These are phyloP conservation scores for Euphorbia peplus DNA, from an alignment of 345 rosid genomes.

Conservation along the genomic window DNA sequence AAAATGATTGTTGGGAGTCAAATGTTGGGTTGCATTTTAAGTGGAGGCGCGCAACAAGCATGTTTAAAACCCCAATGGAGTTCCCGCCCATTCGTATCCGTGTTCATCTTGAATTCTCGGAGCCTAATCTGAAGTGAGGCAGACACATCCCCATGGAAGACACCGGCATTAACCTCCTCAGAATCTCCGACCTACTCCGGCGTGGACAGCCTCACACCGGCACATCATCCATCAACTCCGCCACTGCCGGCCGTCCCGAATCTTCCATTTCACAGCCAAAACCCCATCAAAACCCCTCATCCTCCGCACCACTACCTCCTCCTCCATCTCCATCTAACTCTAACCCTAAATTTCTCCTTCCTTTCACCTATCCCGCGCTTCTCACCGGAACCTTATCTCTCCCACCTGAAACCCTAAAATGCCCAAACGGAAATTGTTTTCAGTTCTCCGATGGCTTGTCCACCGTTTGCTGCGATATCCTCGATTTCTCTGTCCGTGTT, in stretches of 20 bases:
- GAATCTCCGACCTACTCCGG: constrained; percentile 50
- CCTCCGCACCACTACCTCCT: constrained; percentile 1
- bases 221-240: constrained; percentile 40
- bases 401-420: constrained; percentile 46
- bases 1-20: too few species aligned
- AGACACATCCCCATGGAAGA: constrained; percentile 27
- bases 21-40: too few species aligned
- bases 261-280: constrained; percentile 13
- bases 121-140: too few species aligned
- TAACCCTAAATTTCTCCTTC: constrained; percentile 35
- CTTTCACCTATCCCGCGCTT: constrained; percentile 41
- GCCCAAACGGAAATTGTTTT: constrained; percentile 58
- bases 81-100: constrained; percentile 1
- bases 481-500: constrained; percentile 33
- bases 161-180: constrained; percentile 23
- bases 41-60: too few species aligned
- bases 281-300: background rate
- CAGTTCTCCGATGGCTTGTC: constrained; percentile 56
- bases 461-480: constrained; percentile 72
- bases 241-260: constrained; percentile 8
- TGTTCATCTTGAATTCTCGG: background rate
- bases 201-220: constrained; percentile 48
- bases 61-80: background rate
- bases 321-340: too few species aligned
- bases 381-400: constrained; percentile 61